A percentile compares a stretch with the other conserved stretches of the same genome.
Conservation (phyloP, 2,329 filamentous ascomycete genomes). For the Diaporthe capsici region DNA sequence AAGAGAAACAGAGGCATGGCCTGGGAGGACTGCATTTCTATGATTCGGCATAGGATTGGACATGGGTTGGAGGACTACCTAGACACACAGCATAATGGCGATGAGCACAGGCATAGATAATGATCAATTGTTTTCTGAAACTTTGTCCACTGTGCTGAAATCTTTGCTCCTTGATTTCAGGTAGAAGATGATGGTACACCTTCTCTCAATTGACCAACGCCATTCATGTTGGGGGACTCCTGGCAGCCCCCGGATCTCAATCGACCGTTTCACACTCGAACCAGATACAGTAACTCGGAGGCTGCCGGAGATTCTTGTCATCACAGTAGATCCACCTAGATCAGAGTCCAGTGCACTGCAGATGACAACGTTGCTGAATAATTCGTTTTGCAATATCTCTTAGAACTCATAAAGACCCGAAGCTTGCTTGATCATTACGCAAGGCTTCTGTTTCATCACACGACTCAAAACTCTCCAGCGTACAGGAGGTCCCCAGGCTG, state of each 20-base stretch:
- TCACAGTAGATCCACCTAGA: too few relatives aligned
- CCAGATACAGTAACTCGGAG: too few relatives aligned
- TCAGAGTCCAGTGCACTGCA: too few relatives aligned
- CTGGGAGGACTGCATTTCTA: too few relatives aligned
- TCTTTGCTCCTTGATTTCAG: too few relatives aligned
- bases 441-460: neutral
- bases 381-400: neutral
- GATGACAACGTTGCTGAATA: neutral
- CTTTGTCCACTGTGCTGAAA: neutral
- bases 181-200: too few relatives aligned
- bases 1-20: neutral
- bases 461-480: constrained; percentile 56
- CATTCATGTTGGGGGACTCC: too few relatives aligned
- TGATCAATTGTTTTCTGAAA: neutral
- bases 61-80: neutral
- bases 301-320: neutral
- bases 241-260: neutral
- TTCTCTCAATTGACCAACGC: neutral
- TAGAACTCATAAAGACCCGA: neutral
- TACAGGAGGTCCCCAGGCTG: constrained; percentile 59
- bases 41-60: neutral
- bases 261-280: neutral
- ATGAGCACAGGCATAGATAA: neutral
- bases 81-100: neutral
- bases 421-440: neutral